These are phyloP conservation scores for Arctium minus DNA, from an alignment of 129 eudicot genomes.

Conservation along the genomic window DNA sequence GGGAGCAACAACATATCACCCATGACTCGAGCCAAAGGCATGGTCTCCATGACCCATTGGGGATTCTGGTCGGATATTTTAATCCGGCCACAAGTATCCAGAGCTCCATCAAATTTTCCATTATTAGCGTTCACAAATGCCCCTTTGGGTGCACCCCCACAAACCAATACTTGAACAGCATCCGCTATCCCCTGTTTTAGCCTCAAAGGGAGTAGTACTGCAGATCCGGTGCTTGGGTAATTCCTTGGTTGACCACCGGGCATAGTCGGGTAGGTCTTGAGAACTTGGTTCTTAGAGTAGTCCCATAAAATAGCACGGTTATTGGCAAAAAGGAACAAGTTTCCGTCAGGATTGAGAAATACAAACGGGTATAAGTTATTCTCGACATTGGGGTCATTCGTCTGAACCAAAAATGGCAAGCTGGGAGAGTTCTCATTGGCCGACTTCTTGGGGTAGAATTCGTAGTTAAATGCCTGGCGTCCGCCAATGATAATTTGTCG, in stretches of 20 bases:
- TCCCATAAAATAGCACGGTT: constrained; percentile 58
- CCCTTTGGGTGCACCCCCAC: constrained; percentile 68
- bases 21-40: constrained; percentile 34
- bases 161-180: constrained; percentile 56
- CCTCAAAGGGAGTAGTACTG: constrained; percentile 60
- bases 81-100: not conserved
- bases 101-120: not conserved
- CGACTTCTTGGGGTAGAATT: constrained; percentile 51
- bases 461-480: constrained; percentile 49
- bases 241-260: constrained; percentile 70
- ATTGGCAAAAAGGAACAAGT: constrained; percentile 64
- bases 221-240: constrained; percentile 77
- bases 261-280: constrained; percentile 50
- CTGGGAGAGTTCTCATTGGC: constrained; percentile 7
- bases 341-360: constrained; percentile 55
- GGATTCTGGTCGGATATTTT: not conserved
- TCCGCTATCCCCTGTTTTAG: constrained; percentile 4
- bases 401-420: constrained; percentile 42
- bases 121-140: constrained; percentile 4
- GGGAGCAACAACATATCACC: constrained; percentile 65
- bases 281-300: constrained; percentile 35
- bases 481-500: constrained; percentile 63
- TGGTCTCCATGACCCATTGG: not conserved
- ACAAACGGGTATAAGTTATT: constrained; percentile 80
- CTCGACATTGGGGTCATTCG: constrained; percentile 47